Percentiles rank a stretch among this genome's conserved stretches.
These are phyloP conservation scores for Periconia macrospinosa DNA, from an alignment of 2,329 filamentous ascomycete species.

Conservation along the genomic window DNA sequence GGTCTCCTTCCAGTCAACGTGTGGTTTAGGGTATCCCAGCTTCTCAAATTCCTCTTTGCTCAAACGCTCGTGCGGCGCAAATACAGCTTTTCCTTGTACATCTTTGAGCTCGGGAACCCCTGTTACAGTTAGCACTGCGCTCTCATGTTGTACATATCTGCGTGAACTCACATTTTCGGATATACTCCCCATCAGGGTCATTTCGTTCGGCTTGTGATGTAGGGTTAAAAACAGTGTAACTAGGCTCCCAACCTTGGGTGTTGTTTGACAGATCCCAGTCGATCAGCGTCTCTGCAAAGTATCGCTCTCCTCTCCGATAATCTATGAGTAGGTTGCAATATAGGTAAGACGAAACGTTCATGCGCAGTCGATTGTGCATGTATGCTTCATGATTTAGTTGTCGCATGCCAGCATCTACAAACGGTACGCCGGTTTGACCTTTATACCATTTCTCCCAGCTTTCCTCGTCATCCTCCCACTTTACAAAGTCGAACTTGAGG, in stretches of 20 bases:
- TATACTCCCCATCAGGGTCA: constrained; percentile 43
- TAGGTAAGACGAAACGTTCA: constrained; percentile 54
- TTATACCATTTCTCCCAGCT: constrained; percentile 54
- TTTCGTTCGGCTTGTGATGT: constrained; percentile 43
- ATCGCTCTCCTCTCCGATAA: constrained; percentile 54
- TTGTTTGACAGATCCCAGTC: constrained; percentile 55
- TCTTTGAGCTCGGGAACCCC: constrained; percentile 43
- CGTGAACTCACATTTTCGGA: constrained; percentile 32
- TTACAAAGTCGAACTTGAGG: constrained; percentile 54
- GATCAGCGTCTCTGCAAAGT: constrained; percentile 54
- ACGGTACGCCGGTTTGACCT: constrained; percentile 52
- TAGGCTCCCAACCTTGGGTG: constrained; percentile 56
- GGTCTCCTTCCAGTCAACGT: constrained; percentile 50
- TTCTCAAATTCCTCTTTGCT: constrained; percentile 53
- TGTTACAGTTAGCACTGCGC: constrained; percentile 1
- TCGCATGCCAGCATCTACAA: constrained; percentile 56
- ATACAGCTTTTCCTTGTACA: constrained; percentile 52
- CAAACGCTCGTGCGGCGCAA: constrained; percentile 50
- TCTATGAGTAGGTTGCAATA: constrained; percentile 54
- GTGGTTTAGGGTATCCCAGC: constrained; percentile 49
- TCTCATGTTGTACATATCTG: not conserved
- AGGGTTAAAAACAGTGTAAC: constrained; percentile 53
- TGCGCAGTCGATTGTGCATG: constrained; percentile 57
- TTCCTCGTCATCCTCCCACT: constrained; percentile 55
- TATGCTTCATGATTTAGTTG: constrained; percentile 53